These are phyloP conservation scores for Herpetomonas muscarum DNA, from an alignment of 208 protist species.

Conservation along the genomic window DNA sequence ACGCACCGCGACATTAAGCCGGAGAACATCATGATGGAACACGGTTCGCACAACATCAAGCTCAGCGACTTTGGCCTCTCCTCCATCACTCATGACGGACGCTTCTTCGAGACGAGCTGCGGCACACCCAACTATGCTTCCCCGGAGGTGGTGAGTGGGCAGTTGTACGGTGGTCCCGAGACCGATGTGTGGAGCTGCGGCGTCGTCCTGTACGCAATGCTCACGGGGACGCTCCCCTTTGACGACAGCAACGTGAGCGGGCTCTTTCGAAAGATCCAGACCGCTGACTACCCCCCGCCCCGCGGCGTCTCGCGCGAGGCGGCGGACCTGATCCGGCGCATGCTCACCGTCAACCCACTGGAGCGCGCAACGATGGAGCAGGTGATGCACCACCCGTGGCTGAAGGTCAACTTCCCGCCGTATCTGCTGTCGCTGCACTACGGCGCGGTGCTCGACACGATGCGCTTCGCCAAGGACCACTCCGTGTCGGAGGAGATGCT, in stretches of 20 bases:
- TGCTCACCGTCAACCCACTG: slow-evolving; percentile 77
- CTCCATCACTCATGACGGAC: slow-evolving; percentile 69
- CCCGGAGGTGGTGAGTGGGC: slow-evolving; percentile 75
- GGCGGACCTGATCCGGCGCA: slow-evolving; percentile 52
- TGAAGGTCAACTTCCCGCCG: slow-evolving; percentile 46
- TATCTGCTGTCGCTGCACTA: slow-evolving; percentile 71
- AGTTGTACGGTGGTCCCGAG: slow-evolving; percentile 70
- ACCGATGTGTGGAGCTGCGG: slow-evolving; percentile 87
- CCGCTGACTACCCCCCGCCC: slow-evolving; percentile 54
- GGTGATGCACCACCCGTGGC: slow-evolving; percentile 85
- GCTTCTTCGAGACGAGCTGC: slow-evolving; percentile 85
- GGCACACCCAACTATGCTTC: slow-evolving; percentile 86
- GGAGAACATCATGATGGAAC: slow-evolving; percentile 85
- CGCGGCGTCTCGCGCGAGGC: slow-evolving; percentile 35
- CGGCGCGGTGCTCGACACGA: slow-evolving; percentile 56
- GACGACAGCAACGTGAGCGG: slow-evolving; percentile 59
- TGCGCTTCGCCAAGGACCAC: slow-evolving; percentile 41
- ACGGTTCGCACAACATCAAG: slow-evolving; percentile 65
- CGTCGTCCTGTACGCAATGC: slow-evolving; percentile 86
- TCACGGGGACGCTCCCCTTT: slow-evolving; percentile 73
- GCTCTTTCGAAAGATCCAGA: slow-evolving; percentile 81
- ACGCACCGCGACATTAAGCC: slow-evolving; percentile 91
- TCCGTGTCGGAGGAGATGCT: slow-evolving; percentile 31
- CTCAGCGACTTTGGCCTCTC: slow-evolving; percentile 85
- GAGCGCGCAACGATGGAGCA: slow-evolving; percentile 87